Base-by-base conservation (phyloP, 2,329 filamentous ascomycete species). In the Fusarium subglutinans region DNA sequence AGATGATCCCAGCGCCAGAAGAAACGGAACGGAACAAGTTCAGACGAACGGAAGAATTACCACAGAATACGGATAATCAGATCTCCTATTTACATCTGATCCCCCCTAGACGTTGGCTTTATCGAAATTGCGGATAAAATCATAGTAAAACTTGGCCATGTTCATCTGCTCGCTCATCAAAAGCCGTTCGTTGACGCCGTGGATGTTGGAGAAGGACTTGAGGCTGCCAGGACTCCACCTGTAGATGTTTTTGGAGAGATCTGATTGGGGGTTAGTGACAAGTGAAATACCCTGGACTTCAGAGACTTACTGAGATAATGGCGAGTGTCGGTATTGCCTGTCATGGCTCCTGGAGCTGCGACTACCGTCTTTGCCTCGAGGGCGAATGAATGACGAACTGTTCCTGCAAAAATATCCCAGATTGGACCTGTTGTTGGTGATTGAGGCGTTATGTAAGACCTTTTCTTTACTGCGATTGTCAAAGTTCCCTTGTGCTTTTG, bases 291-390 rank as follows among this genome's bases (percentile, higher is more conserved):
- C 18, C 13, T 55, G 3, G 5, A 40, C 30, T 26, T 8, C 10
- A 0, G 1, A 55, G 7, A 65, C 69, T 72, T 37, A 63, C 65
- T 59, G 11, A 66, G 35, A n/a, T 74, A 69, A 22, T 74, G 44
- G 2, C 63, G 59, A 15, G 45, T 60, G 26, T 72, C 60, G 18
- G 67, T 74, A 17, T 74, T 74, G 10, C 67, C 67, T 0, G 71
- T 69, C 71, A 74, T 74, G 33, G 63, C 53, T 5, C 66, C 70
- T 1, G 72, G 63, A 1, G 71, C 55, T 26, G 45, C 33, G 8
- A 64, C 59, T 4, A 71, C 66, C 2, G 28, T 63, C 10, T 35
- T 33, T 4, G 53, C 62, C 11, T 58, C 44, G 1, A 3, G 26
- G 0, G 50, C 66, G 24, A 44, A 64, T 10, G 63, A 58, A 26